Conservation (phyloP, 805 yeast genomes). For the Pichia californica region DNA sequence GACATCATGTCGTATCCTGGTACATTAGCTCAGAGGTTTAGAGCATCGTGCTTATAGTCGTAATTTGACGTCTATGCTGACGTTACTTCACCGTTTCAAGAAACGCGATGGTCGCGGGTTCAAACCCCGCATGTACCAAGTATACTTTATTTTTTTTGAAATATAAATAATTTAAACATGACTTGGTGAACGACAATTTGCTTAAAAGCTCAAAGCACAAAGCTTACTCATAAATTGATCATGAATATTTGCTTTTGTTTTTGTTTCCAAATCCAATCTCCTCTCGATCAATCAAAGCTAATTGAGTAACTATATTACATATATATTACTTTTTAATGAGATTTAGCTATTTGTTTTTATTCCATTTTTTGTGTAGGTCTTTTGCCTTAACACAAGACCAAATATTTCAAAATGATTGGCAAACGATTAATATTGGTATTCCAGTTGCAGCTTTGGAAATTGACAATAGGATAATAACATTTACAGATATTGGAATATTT, state of each 20-base stretch:
- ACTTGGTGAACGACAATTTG: too few relatives aligned
- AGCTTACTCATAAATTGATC: too few relatives aligned
- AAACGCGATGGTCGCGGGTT: constrained; percentile 80
- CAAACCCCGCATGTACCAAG: constrained; percentile 60
- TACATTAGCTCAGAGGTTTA: constrained; percentile 73
- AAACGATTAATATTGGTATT: constrained; percentile 38
- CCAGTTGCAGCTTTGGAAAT: constrained; percentile 17
- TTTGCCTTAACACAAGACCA: constrained; percentile 34
- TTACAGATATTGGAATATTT: constrained; percentile 25
- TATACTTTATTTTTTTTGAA: too few relatives aligned
- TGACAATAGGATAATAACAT: constrained; percentile 17
- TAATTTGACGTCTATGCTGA: constrained; percentile 43
- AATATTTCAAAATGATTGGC: constrained; percentile 52
- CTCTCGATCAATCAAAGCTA: neutral
- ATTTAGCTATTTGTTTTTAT: neutral
- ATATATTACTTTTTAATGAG: neutral
- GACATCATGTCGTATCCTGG: constrained; percentile 14
- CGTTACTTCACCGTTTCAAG: constrained; percentile 49
- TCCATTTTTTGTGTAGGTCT: neutral
- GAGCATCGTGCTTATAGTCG: constrained; percentile 75
- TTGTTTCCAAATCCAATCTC: neutral
- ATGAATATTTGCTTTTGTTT: too few relatives aligned
- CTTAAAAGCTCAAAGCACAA: too few relatives aligned
- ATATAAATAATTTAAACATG: too few relatives aligned
- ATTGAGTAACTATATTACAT: too few relatives aligned